Evolutionary conservation across 2,329 filamentous ascomycete genomes (phyloP), one percentile per base, ranked within the genome.

Genomic region (Diaporthe citriasiana): DNA sequence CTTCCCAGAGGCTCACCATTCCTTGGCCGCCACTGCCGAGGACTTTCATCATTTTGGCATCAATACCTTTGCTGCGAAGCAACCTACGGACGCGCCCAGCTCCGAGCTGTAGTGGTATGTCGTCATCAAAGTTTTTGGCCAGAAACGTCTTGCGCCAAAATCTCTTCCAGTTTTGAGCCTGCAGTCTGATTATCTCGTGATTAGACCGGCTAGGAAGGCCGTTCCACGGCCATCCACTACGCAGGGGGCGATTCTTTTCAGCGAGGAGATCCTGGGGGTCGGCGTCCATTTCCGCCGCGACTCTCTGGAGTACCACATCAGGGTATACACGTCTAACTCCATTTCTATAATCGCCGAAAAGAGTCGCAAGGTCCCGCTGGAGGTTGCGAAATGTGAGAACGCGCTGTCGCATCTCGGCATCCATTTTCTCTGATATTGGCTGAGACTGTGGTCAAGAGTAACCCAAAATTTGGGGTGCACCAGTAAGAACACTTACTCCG

Each of bases 161-260:
- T 25, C 59, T 22, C n/a, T 65, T 65, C 59, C 59, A 65, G 9
- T 33, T 65, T 15, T 47, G 59, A 8, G 25, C 59, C 59, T 65
- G 59, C 2, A 65, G 19, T 5, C 9, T 33, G 19, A 33, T 5
- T 27, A 65, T 45, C 12, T 65, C 40, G 6, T 8, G 9, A n/a
- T 65, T 65, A n/a, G 38, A 8, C 9, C 27, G 59, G 40, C 59
- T 65, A 27, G 40, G 9, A 47, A 47, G 9, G 27, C 40, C 27
- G 40, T 65, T 19, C 59, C 59, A 65, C 13, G 59, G 59, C 59
- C 59, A 65, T 65, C 59, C 59, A 15, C 25, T n/a, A 19, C 59
- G 59, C 9, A 65, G 17, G 5, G 59, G 59, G 27, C 59, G 40
- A 15, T 65, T 65, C 27, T 19, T 42, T 7, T 30, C 59, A 30